Conservation (phyloP, 352 stramenopile genomes). For the Globisporangium splendens region DNA sequence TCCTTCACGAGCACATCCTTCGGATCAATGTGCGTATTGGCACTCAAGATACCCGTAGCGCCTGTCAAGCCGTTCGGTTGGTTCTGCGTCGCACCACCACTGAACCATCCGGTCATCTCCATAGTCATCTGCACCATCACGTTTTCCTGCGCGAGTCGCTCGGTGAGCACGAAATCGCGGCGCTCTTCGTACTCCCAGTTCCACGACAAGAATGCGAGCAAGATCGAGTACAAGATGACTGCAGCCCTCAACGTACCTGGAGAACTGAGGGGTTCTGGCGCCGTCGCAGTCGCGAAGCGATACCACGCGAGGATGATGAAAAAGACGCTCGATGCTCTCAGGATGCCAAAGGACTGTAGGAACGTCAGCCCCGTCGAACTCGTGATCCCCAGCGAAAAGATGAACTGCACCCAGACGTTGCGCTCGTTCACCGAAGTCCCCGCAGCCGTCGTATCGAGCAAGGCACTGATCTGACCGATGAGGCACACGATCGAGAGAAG, state of each 20-base stretch:
- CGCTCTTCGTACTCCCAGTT: slow-evolving; percentile 89
- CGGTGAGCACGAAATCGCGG: slow-evolving; percentile 78
- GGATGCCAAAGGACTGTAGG: slow-evolving; percentile 56
- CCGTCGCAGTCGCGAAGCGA: slow-evolving; percentile 30
- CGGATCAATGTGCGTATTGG: slow-evolving; percentile 81
- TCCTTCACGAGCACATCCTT: slow-evolving; percentile 80
- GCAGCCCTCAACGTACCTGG: slow-evolving; percentile 70
- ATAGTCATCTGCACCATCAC: slow-evolving; percentile 88
- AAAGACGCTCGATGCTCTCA: slow-evolving; percentile 55
- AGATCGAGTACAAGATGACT: slow-evolving; percentile 72
- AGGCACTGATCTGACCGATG: slow-evolving; percentile 64
- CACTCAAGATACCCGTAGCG: slow-evolving; percentile 53
- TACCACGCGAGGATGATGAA: slow-evolving; percentile 80
- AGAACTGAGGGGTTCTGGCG: slow-evolving; percentile 43
- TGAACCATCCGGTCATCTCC: slow-evolving; percentile 88
- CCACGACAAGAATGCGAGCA: slow-evolving; percentile 78
- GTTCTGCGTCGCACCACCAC: slow-evolving; percentile 55
- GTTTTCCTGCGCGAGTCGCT: slow-evolving; percentile 81
- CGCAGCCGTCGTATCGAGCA: slow-evolving; percentile 72
- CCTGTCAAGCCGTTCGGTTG: slow-evolving; percentile 40
- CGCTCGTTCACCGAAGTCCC: slow-evolving; percentile 71
- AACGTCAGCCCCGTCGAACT: slow-evolving; percentile 78
- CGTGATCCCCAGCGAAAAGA: slow-evolving; percentile 81
- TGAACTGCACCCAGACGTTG: slow-evolving; percentile 87
- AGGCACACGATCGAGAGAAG: slow-evolving; percentile 62